Evolutionary conservation across 257 asterid species (phyloP).

Genomic region (Rauvolfia tetraphylla): DNA sequence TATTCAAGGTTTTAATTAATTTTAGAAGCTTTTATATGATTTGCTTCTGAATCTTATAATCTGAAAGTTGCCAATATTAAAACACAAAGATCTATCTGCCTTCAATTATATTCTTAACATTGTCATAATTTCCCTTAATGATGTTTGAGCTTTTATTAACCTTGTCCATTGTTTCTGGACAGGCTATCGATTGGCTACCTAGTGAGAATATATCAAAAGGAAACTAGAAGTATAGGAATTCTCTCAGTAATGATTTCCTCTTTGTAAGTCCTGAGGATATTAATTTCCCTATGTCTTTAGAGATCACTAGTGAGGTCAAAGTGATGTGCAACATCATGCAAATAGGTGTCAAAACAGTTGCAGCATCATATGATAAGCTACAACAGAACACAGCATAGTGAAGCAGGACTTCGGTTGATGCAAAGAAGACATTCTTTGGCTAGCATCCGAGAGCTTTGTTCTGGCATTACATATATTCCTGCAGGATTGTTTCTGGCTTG

Average conservation of each 20-base stretch:
- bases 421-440: background rate
- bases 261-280: background rate
- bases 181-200: constrained; percentile 2
- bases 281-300: background rate
- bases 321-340: background rate
- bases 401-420: background rate
- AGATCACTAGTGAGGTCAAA: no score
- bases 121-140: background rate
- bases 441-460: background rate
- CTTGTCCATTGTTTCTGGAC: background rate
- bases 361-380: background rate
- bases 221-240: background rate
- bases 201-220: background rate
- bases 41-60: background rate
- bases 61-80: background rate
- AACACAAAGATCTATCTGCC: background rate
- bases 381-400: background rate
- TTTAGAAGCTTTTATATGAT: background rate
- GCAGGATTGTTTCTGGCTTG: background rate
- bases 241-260: background rate
- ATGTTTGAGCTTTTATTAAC: background rate
- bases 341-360: background rate
- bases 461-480: background rate
- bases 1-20: background rate
- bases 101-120: background rate